Conservation (phyloP, 2,329 filamentous ascomycete species). For the Ophiostoma perfectum region DNA sequence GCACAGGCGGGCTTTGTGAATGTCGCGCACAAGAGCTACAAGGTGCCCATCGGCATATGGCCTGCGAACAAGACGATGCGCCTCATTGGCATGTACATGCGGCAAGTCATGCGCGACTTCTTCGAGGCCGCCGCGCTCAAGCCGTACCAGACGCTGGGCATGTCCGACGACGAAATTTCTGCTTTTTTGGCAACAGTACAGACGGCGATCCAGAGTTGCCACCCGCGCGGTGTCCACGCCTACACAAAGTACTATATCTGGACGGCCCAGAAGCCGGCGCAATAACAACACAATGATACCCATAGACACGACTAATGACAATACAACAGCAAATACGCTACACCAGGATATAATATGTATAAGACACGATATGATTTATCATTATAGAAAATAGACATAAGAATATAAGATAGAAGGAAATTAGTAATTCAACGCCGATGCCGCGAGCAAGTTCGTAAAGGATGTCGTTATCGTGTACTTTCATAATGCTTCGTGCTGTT, state of each 20-base stretch:
- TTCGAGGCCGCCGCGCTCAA: constrained; percentile 36
- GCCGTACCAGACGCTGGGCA: constrained; percentile 35
- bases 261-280: constrained; percentile 37
- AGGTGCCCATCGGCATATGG: constrained; percentile 44
- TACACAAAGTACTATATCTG: constrained; percentile 39
- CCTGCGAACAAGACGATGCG: constrained; percentile 36
- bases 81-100: constrained; percentile 39
- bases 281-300: background rate
- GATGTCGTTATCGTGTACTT: background rate
- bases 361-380: background rate
- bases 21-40: constrained; percentile 37
- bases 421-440: background rate
- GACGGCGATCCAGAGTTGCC: constrained; percentile 31
- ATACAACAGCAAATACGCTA: background rate
- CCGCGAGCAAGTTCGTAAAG: background rate
- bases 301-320: background rate
- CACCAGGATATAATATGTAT: background rate
- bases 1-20: constrained; percentile 40
- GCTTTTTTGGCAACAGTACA: constrained; percentile 32
- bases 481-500: background rate
- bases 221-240: constrained; percentile 35
- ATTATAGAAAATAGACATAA: too few species aligned
- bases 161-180: constrained; percentile 32
- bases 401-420: background rate
- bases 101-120: constrained; percentile 35